These are phyloP conservation scores for Canna indica DNA, from an alignment of 176 grass and related monocot genomes.

Conservation along the genomic window DNA sequence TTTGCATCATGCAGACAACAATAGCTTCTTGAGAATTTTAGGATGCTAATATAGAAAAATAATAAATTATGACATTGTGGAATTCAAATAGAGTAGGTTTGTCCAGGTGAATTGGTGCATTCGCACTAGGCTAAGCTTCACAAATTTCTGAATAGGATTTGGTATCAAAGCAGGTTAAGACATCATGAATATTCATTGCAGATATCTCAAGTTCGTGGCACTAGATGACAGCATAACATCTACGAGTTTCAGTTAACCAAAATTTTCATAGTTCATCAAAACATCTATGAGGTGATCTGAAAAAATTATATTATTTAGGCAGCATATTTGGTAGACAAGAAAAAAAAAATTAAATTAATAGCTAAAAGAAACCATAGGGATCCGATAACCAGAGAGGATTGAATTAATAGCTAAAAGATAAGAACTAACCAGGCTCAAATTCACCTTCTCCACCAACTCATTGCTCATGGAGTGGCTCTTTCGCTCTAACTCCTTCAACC, in stretches of 20 bases:
- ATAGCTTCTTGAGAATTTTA: neutral
- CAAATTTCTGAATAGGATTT: too few species aligned
- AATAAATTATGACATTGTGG: too few species aligned
- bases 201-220: too few species aligned
- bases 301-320: neutral
- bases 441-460: constrained; percentile 71
- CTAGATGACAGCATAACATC: too few species aligned
- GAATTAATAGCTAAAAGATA: too few species aligned
- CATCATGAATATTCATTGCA: too few species aligned
- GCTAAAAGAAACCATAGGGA: neutral
- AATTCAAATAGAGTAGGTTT: too few species aligned
- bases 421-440: constrained; percentile 46
- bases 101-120: too few species aligned
- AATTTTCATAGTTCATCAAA: neutral
- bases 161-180: too few species aligned
- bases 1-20: neutral
- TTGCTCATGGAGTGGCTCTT: constrained; percentile 45
- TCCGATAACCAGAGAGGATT: neutral
- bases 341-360: too few species aligned
- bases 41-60: too few species aligned
- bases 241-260: neutral
- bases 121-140: too few species aligned
- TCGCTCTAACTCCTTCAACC: constrained; percentile 61
- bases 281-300: neutral
- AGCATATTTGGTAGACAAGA: neutral